Base-by-base conservation (phyloP, 2,329 filamentous ascomycete genomes). In the Raffaelea deltoideospora region DNA sequence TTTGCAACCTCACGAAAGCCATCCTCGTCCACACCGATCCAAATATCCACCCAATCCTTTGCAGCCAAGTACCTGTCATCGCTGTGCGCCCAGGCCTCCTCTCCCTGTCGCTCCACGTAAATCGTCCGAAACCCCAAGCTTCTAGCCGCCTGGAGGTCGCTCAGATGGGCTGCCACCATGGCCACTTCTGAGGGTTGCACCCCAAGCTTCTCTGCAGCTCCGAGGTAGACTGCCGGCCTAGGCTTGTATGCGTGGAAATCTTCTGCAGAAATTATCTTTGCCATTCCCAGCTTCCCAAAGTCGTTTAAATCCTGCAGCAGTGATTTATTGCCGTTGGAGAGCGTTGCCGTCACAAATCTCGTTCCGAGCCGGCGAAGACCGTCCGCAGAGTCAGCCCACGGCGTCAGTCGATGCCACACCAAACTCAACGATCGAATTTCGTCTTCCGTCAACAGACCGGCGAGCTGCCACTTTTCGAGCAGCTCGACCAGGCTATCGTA, bases 161-260 rank as follows among this genome's bases (percentile, higher is more conserved):
- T 53, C 40, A 88, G 57, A 56, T 88, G 82, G 27, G 82, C 76
- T 14, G 84, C 83, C 17, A 90, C 79, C 71, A 90, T 74, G 17
- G 73, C 79, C 39, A 83, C 78, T 49, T 86, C 64, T 3, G 53
- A 51, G 0, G 76, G 68, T 41, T 66, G 47, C 30, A 76, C 42
- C 0, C 67, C 70, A 36, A 87, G 55, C 44, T 60, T 63, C 39
- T 61, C 54, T 3, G 65, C 79, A 0, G 78, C 81, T 4, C 82
- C 81, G 1, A 69, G 62, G 50, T 90, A 90, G 2, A 78, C 75
- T 35, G 54, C 60, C 8, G 71, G 68, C 41, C 71, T 65, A 1
- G 82, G 82, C 60, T 90, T 90, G 54, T 88, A 90, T 1, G 72
- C 73, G 31, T 64, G 59, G 50, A 87, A 88, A 43, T 77, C 67